Evolutionary conservation across 179 eudicot genomes (phyloP), one percentile per base, ranked within the genome.

Genomic region (Silene coronaria): DNA sequence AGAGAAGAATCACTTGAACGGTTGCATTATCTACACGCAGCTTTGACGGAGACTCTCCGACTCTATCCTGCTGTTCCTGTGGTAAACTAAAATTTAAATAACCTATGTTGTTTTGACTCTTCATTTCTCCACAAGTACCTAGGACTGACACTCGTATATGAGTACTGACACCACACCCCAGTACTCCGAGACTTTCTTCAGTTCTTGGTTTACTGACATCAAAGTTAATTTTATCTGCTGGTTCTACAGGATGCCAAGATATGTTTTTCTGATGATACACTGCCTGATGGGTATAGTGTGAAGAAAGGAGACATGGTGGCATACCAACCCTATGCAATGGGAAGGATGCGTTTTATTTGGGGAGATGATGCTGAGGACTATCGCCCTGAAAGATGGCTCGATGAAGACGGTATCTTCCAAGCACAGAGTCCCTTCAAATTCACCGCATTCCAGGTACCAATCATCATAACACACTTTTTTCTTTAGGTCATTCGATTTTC

Each of bases 241-340:
- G 21, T 73, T 30, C 57, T 19, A 1, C 81, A 88, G 89, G 90
- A 85, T 73, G 84, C 78, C 1, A 87, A 88, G 78, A 72, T 81
- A 34, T 85, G 89, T 72, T 80, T 88, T 51, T 79, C 91, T 0
- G 96, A 92, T 66, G 97, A 91, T 36, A 88, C 83, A 17, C 79
- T 89, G 1, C 97, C 97, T 14, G 96, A 91, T 82, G 97, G 97
- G 0, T 81, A 80, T 45, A 78, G 79, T 46, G 88, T 89, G 80
- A 91, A 80, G 23, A 88, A 83, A 82, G 94, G 96, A 2, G 88
- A 91, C 70, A 46, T 75, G 83, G 88, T 91, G 67, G 59, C 82
- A 45, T 91, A 92, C 70, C 85, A 72, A 69, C 89, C 96, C 0
- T 91, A 91, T 34, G 91, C 92, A 12, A 92, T 91, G 97, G 97